Conservation (phyloP, 306 rosid genomes). For the Malus sylvestris region DNA sequence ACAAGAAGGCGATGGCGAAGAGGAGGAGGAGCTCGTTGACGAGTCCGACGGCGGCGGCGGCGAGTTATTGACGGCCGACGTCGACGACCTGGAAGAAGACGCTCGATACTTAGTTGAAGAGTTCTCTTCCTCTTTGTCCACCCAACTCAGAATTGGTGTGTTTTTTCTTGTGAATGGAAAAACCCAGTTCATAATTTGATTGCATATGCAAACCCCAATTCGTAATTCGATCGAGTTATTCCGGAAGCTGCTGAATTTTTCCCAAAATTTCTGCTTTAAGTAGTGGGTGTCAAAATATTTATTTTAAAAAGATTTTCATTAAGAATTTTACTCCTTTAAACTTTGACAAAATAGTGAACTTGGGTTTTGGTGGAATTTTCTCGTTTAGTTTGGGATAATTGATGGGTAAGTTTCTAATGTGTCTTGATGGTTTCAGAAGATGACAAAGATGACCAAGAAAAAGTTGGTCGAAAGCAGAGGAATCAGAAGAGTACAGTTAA, state of each 20-base stretch:
- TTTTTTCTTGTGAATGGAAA: background rate
- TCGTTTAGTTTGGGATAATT: background rate
- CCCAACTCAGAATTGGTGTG: constrained; percentile 44
- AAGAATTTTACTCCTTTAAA: background rate
- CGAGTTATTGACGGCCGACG: constrained; percentile 29
- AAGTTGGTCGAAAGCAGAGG: constrained; percentile 37
- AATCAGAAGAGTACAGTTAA: constrained; percentile 31
- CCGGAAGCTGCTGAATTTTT: background rate
- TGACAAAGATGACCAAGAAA: constrained; percentile 34
- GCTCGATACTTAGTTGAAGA: constrained; percentile 53
- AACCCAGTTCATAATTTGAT: background rate
- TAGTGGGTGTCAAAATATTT: background rate
- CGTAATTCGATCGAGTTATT: background rate
- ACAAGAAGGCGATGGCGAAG: constrained; percentile 16
- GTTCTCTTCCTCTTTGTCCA: constrained; percentile 54
- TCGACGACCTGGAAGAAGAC: constrained; percentile 51
- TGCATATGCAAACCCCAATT: background rate
- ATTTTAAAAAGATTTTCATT: background rate
- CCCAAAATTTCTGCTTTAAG: background rate
- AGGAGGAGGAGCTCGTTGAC: constrained; percentile 10
- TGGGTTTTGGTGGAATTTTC: background rate
- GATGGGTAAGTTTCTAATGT: background rate
- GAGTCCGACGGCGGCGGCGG: constrained; percentile 23
- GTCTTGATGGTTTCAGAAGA: constrained; percentile 44
- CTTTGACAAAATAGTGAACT: background rate